Conservation (phyloP, 306 rosid species). For the Casuarina glauca region DNA sequence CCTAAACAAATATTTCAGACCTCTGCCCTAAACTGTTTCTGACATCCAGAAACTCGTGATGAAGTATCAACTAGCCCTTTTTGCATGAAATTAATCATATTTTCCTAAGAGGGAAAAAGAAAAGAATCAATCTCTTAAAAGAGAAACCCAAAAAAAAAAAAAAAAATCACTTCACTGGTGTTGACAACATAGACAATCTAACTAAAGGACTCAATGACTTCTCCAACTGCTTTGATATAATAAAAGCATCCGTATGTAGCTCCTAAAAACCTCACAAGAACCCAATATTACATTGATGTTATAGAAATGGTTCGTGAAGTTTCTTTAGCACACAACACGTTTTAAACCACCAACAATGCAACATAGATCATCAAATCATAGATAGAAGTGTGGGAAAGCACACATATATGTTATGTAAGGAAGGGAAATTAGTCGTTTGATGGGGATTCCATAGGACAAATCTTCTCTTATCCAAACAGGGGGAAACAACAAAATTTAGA, state of each 20-base stretch:
- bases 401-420: background rate
- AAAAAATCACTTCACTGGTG: background rate
- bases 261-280: background rate
- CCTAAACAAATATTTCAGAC: background rate
- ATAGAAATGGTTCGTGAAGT: background rate
- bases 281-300: background rate
- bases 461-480: background rate
- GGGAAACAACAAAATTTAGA: slow-evolving; percentile 2
- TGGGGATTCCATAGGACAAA: background rate
- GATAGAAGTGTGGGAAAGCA: background rate
- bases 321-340: background rate
- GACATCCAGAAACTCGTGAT: background rate
- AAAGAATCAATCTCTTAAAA: background rate
- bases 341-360: background rate
- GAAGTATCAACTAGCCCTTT: background rate
- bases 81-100: background rate
- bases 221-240: background rate
- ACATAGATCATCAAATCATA: background rate
- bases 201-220: background rate
- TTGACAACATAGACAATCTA: no score
- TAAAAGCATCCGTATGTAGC: background rate
- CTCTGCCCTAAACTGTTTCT: background rate
- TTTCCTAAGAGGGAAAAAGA: background rate
- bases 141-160: background rate
- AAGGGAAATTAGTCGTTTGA: background rate